Conservation (phyloP, 139 green algal species). For the Mychonastes homosphaera region DNA sequence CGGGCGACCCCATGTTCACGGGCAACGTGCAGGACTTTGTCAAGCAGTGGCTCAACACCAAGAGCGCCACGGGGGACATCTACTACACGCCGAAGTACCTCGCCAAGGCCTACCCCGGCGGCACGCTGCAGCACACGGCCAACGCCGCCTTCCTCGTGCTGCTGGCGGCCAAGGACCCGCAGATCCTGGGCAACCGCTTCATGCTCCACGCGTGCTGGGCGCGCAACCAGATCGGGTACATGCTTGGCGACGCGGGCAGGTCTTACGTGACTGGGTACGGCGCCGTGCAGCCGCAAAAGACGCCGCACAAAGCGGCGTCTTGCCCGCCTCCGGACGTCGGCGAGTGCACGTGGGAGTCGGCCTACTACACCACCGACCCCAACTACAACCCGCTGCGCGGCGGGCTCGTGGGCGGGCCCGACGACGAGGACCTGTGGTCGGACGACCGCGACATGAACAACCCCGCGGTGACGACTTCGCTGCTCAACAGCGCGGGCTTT, state of each 20-base stretch:
- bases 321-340: slow-evolving; percentile 18
- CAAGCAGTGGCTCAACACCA: slow-evolving; percentile 22
- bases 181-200: slow-evolving; percentile 16
- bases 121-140: slow-evolving; percentile 22
- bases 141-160: slow-evolving; percentile 24
- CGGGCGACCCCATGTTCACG: slow-evolving; percentile 11
- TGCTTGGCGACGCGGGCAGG: slow-evolving; percentile 23
- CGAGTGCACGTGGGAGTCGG: slow-evolving; percentile 26
- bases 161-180: slow-evolving; percentile 16
- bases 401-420: slow-evolving; percentile 18
- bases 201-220: slow-evolving; percentile 25
- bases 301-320: slow-evolving; percentile 18
- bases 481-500: slow-evolving; percentile 24
- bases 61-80: slow-evolving; percentile 18
- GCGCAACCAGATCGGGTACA: slow-evolving; percentile 26
- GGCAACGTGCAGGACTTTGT: slow-evolving; percentile 19
- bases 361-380: slow-evolving; percentile 27
- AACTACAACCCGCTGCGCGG: slow-evolving; percentile 23
- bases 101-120: slow-evolving; percentile 20
- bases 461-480: slow-evolving; percentile 13
- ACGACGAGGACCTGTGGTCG: slow-evolving; percentile 17
- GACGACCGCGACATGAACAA: slow-evolving; percentile 30
- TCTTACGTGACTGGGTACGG: slow-evolving; percentile 25
- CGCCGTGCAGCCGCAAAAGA: slow-evolving; percentile 19
- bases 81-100: slow-evolving; percentile 23